Evolutionary conservation across 108 stramenopile species (phyloP).

Genomic region (Cyclostephanos invisitatus): DNA sequence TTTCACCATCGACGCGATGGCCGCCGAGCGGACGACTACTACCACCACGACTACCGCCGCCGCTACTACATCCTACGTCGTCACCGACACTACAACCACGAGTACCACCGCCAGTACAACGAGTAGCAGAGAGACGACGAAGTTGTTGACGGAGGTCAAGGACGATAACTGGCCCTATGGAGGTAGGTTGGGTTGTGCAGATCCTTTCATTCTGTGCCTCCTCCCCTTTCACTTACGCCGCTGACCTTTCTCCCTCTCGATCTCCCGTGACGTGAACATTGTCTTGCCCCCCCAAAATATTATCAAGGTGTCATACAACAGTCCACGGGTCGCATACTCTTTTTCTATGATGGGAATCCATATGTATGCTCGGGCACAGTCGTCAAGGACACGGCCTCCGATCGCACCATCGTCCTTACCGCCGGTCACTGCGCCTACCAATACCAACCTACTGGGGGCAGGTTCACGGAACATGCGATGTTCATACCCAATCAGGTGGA

Average conservation of each 20-base stretch:
- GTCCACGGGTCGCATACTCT: constrained; percentile 45
- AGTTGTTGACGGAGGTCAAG: constrained; percentile 7
- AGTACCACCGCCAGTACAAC: neutral
- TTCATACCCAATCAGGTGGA: constrained; percentile 46
- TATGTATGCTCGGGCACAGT: constrained; percentile 49
- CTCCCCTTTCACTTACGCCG: neutral
- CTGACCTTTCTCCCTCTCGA: too few relatives aligned
- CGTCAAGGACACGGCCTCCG: constrained; percentile 21
- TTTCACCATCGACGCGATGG: constrained; percentile 20
- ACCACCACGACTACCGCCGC: neutral
- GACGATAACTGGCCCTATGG: constrained; percentile 36
- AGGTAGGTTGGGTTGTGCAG: constrained; percentile 19
- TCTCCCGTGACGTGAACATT: too few relatives aligned
- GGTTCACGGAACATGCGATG: constrained; percentile 41
- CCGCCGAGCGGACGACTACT: neutral
- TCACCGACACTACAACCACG: neutral
- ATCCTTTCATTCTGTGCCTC: neutral
- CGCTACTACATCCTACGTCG: neutral
- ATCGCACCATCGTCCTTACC: constrained; percentile 40
- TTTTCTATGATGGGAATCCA: constrained; percentile 36
- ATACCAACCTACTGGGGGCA: constrained; percentile 21
- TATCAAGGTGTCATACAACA: constrained; percentile 31
- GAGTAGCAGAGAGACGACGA: neutral
- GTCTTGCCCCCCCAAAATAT: neutral
- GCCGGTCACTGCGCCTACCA: constrained; percentile 49